phyloP scores from a whole-genome alignment of 2,329 filamentous ascomycete genomes.

The Hypoxylon sp. region DNA sequence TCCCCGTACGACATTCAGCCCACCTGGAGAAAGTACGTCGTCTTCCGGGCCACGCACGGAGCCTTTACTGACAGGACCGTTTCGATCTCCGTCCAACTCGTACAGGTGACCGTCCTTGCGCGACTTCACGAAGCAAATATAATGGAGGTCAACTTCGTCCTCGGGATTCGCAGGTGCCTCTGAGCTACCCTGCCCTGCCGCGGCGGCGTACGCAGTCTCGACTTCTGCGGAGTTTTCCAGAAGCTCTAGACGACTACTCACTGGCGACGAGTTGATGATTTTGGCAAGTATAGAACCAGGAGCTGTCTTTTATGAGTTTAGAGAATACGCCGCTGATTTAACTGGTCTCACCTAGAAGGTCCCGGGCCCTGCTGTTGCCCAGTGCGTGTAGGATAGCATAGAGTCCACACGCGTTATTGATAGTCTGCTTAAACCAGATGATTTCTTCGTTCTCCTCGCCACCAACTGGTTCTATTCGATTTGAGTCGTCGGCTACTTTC shows the following conservation, averaged over 20 bases:
- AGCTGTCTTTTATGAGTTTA: neutral
- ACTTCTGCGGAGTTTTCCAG: constrained; percentile 71
- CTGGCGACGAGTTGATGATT: constrained; percentile 59
- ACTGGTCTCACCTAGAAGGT: constrained; percentile 49
- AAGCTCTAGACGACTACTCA: constrained; percentile 63
- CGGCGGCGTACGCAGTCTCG: constrained; percentile 69
- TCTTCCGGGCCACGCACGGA: constrained; percentile 44
- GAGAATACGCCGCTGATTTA: neutral
- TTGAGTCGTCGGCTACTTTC: constrained; percentile 47
- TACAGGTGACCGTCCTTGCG: constrained; percentile 62
- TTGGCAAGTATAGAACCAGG: neutral
- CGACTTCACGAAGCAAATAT: constrained; percentile 73
- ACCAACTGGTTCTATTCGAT: constrained; percentile 23
- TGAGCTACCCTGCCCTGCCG: constrained; percentile 68
- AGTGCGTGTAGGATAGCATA: constrained; percentile 72
- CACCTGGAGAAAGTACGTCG: constrained; percentile 64
- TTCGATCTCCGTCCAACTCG: constrained; percentile 74
- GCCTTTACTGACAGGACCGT: constrained; percentile 67
- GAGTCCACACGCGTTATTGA: constrained; percentile 74
- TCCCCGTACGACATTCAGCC: constrained; percentile 59
- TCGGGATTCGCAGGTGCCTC: constrained; percentile 65
- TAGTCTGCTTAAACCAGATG: constrained; percentile 78
- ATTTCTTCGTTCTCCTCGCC: constrained; percentile 64
- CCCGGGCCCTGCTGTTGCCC: constrained; percentile 64
- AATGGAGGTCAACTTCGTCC: constrained; percentile 72